These are phyloP conservation scores for Fusarium heterosporum DNA, from an alignment of 2,329 filamentous ascomycete genomes.

Conservation along the genomic window DNA sequence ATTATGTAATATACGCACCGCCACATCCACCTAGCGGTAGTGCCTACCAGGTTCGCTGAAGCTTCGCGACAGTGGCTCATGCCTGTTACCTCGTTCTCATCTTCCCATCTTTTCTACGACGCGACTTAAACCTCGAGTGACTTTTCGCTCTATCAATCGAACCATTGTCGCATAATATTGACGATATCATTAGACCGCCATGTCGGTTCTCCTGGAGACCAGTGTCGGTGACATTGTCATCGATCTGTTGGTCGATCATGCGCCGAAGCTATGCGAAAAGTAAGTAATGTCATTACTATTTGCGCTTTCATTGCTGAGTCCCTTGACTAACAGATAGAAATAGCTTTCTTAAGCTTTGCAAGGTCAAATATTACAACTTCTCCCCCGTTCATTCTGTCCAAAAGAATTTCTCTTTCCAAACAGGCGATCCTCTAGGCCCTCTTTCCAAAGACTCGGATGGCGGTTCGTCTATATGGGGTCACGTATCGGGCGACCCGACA, in stretches of 20 bases:
- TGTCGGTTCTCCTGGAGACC: slow-evolving; percentile 96
- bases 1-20: not conserved
- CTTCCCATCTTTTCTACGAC: slow-evolving; percentile 12
- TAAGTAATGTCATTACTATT: slow-evolving; percentile 63
- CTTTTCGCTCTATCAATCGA: not conserved
- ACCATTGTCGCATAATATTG: not conserved
- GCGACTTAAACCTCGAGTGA: slow-evolving; percentile 1
- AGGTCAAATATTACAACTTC: slow-evolving; percentile 99
- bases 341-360: slow-evolving; percentile 98
- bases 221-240: slow-evolving; percentile 94
- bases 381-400: slow-evolving; percentile 91
- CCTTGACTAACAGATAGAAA: slow-evolving; percentile 55
- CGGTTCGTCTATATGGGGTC: slow-evolving; percentile 91
- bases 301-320: slow-evolving; percentile 23
- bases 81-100: slow-evolving; percentile 22
- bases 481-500: slow-evolving; percentile 73
- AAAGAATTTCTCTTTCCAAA: slow-evolving; percentile 96
- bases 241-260: slow-evolving; percentile 88
- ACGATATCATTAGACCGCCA: slow-evolving; percentile 51
- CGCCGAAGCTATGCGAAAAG: slow-evolving; percentile 95
- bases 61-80: slow-evolving; percentile 35
- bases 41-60: slow-evolving; percentile 3
- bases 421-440: slow-evolving; percentile 92
- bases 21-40: slow-evolving; percentile 12
- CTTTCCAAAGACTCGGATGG: slow-evolving; percentile 88